Evolutionary conservation across 306 rosid genomes (phyloP).

Genomic region (Cicer arietinum): DNA sequence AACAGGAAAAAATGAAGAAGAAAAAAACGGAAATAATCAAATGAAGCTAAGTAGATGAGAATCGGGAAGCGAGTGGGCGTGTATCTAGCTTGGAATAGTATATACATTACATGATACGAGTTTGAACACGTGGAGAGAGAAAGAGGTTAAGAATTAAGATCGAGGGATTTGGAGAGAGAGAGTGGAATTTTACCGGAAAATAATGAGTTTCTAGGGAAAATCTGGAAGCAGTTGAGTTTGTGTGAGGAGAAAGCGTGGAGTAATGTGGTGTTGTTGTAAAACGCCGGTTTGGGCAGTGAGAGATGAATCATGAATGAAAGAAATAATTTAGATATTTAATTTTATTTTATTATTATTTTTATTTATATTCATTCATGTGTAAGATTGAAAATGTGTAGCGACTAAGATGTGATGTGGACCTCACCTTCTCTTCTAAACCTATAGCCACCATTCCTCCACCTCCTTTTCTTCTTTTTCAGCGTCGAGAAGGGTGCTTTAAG

Average conservation of each 20-base stretch:
- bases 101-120: background rate
- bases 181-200: conserved; percentile 42
- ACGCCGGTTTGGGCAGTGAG: background rate
- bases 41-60: background rate
- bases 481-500: no score
- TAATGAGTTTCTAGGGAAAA: conserved; percentile 39
- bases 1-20: background rate
- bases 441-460: no score
- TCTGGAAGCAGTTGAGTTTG: background rate
- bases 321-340: background rate
- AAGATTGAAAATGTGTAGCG: no score
- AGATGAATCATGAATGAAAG: background rate
- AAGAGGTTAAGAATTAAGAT: background rate
- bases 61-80: background rate
- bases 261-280: background rate
- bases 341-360: no score
- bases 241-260: background rate
- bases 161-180: background rate
- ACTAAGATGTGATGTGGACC: no score
- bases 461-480: no score
- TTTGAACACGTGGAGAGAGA: background rate
- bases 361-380: no score
- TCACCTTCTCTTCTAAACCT: no score
- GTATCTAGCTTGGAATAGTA: conserved; percentile 19
- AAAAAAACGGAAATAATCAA: background rate